Evolutionary conservation across 805 yeast genomes (phyloP).

Genomic region (Tetrapisispora taiwanensis): DNA sequence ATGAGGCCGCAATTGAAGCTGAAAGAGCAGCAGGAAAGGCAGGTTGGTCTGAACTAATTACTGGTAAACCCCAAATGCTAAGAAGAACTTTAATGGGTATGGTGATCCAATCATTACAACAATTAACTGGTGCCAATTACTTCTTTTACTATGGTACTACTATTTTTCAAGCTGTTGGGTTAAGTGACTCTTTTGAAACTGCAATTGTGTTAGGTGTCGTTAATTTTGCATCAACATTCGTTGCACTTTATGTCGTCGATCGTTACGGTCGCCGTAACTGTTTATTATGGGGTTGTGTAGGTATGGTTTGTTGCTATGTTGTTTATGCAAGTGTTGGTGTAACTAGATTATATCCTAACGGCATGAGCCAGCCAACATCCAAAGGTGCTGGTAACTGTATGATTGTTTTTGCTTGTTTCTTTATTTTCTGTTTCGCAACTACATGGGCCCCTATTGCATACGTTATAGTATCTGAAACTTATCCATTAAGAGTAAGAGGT

Average conservation of each 20-base stretch:
- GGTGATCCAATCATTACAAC: conserved; percentile 55
- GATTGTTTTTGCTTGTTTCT: conserved; percentile 65
- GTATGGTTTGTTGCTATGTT: conserved; percentile 39
- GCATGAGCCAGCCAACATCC: conserved; percentile 23
- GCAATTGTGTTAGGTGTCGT: conserved; percentile 53
- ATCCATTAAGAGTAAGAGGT: conserved; percentile 62
- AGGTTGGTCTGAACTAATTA: conserved; percentile 52
- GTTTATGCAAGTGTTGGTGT: conserved; percentile 57
- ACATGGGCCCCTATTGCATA: conserved; percentile 72
- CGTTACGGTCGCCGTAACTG: conserved; percentile 46
- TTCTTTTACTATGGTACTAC: conserved; percentile 63
- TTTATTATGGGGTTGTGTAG: conserved; percentile 39
- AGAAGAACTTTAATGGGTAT: conserved; percentile 43
- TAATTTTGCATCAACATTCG: conserved; percentile 48
- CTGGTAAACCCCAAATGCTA: conserved; percentile 55
- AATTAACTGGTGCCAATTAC: conserved; percentile 59
- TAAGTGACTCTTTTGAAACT: conserved; percentile 49
- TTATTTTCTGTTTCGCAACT: conserved; percentile 64
- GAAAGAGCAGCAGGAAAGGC: conserved; percentile 57
- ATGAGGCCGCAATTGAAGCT: conserved; percentile 51
- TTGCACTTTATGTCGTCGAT: conserved; percentile 44
- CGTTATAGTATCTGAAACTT: conserved; percentile 59
- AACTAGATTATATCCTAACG: conserved; percentile 36
- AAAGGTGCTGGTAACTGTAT: conserved; percentile 57
- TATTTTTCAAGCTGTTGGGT: conserved; percentile 52